These are phyloP conservation scores for Globisporangium ultimum DNA, from an alignment of 352 stramenopile species.

Conservation along the genomic window DNA sequence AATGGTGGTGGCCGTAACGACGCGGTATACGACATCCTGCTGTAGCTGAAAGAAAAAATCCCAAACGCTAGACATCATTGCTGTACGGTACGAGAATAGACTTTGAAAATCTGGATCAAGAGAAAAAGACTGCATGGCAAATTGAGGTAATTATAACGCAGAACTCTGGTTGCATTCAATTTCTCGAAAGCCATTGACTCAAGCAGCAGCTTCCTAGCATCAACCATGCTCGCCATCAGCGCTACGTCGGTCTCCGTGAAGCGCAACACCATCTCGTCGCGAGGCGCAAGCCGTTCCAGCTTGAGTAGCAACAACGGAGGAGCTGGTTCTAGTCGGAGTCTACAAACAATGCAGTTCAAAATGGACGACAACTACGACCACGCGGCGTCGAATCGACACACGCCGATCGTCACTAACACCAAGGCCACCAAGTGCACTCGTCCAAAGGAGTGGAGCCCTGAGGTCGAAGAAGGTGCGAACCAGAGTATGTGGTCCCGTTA, in stretches of 20 bases:
- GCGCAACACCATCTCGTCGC: conserved; percentile 36
- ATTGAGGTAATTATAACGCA: no score
- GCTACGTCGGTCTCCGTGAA: conserved; percentile 25
- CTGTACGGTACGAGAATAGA: no score
- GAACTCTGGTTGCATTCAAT: no score
- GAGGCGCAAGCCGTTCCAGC: conserved; percentile 18
- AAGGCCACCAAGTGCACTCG: conserved; percentile 64
- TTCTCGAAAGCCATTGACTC: no score
- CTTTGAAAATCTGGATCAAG: no score
- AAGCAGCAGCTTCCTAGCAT: background rate
- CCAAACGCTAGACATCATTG: no score
- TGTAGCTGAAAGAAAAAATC: background rate
- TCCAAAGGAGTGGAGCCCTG: conserved; percentile 62
- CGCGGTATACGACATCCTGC: background rate
- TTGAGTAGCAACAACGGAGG: background rate
- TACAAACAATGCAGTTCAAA: conserved; percentile 35
- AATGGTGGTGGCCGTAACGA: conserved; percentile 7
- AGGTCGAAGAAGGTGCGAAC: conserved; percentile 55
- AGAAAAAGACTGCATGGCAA: no score
- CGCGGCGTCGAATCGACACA: conserved; percentile 19
- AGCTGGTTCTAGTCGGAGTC: conserved; percentile 9
- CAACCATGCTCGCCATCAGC: conserved; percentile 29
- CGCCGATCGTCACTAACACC: conserved; percentile 40
- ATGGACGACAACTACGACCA: conserved; percentile 48
- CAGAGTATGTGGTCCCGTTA: background rate